Evolutionary conservation across 352 stramenopile species (phyloP).

Genomic region (Pilasporangium apinafurcum): DNA sequence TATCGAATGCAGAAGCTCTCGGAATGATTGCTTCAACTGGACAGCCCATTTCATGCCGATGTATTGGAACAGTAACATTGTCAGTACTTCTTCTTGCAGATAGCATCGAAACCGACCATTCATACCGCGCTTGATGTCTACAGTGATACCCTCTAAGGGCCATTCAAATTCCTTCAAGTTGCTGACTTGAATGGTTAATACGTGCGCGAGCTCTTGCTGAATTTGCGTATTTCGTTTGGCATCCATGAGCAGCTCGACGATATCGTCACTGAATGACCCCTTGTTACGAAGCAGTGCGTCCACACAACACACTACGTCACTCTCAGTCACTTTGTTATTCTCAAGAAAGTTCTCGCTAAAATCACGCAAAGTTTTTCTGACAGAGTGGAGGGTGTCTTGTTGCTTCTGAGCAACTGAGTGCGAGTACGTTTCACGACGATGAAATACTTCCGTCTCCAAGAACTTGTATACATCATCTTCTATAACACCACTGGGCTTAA

Average conservation of each 20-base stretch:
- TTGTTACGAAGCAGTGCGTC: conserved; percentile 21
- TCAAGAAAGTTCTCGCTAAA: conserved; percentile 19
- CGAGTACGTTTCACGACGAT: conserved; percentile 11
- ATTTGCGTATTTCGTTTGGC: conserved; percentile 20
- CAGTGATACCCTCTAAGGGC: conserved; percentile 18
- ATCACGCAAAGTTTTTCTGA: conserved; percentile 5
- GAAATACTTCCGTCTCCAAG: conserved; percentile 26
- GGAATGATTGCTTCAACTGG: conserved; percentile 14
- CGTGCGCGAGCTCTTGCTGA: conserved; percentile 29
- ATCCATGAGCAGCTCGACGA: conserved; percentile 27
- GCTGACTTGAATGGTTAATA: conserved; percentile 41
- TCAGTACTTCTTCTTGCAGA: conserved; percentile 36
- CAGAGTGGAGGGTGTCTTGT: conserved; percentile 12
- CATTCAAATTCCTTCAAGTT: conserved; percentile 34
- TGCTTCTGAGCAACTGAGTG: conserved; percentile 15
- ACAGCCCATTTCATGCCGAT: conserved; percentile 25
- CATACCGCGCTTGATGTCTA: conserved; percentile 34
- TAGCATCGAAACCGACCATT: conserved; percentile 36
- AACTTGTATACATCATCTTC: conserved; percentile 30
- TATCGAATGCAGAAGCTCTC: conserved; percentile 18
- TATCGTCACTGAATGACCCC: conserved; percentile 19
- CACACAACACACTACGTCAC: conserved; percentile 18
- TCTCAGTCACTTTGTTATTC: conserved; percentile 8
- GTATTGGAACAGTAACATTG: conserved; percentile 39
- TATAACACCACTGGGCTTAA: conserved; percentile 13